Conservation (phyloP, 2,329 filamentous ascomycete species). For the Microcyclospora pomicola region DNA sequence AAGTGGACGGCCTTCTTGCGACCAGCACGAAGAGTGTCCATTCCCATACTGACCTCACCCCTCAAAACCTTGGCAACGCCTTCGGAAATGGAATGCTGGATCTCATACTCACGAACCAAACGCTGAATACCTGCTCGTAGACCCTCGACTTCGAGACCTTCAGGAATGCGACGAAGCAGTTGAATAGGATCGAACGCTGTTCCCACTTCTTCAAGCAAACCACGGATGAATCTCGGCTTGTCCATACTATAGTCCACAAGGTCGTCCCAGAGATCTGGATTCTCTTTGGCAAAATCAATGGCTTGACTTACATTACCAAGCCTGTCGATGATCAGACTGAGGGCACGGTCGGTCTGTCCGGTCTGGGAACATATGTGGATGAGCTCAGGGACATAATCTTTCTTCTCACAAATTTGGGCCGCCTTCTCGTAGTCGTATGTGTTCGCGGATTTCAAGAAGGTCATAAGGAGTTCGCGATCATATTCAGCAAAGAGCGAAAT, state of each 20-base stretch:
- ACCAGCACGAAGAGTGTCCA: slow-evolving; percentile 64
- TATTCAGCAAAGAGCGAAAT: slow-evolving; percentile 77
- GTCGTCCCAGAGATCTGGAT: slow-evolving; percentile 89
- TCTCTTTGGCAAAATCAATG: slow-evolving; percentile 86
- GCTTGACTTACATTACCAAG: slow-evolving; percentile 82
- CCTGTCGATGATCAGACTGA: slow-evolving; percentile 89
- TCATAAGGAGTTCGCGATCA: slow-evolving; percentile 67
- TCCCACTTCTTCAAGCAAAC: slow-evolving; percentile 81
- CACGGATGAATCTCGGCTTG: slow-evolving; percentile 87
- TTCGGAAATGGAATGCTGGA: slow-evolving; percentile 82
- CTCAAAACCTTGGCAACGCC: slow-evolving; percentile 77
- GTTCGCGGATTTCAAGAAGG: slow-evolving; percentile 67
- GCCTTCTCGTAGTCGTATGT: slow-evolving; percentile 78
- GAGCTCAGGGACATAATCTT: slow-evolving; percentile 78
- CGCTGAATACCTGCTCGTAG: slow-evolving; percentile 75
- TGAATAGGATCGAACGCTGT: slow-evolving; percentile 82
- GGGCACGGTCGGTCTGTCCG: slow-evolving; percentile 78
- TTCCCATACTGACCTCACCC: slow-evolving; percentile 74
- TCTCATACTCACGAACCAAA: slow-evolving; percentile 90
- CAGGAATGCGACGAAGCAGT: slow-evolving; percentile 78
- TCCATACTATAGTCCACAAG: slow-evolving; percentile 94
- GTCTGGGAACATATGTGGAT: slow-evolving; percentile 93
- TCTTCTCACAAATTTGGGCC: slow-evolving; percentile 62
- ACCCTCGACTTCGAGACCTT: slow-evolving; percentile 83
- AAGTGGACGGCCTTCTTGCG: slow-evolving; percentile 83